Evolutionary conservation across 768 basidiomycete genomes (phyloP).

Genomic region (Gloeopeniophorella convolvens): DNA sequence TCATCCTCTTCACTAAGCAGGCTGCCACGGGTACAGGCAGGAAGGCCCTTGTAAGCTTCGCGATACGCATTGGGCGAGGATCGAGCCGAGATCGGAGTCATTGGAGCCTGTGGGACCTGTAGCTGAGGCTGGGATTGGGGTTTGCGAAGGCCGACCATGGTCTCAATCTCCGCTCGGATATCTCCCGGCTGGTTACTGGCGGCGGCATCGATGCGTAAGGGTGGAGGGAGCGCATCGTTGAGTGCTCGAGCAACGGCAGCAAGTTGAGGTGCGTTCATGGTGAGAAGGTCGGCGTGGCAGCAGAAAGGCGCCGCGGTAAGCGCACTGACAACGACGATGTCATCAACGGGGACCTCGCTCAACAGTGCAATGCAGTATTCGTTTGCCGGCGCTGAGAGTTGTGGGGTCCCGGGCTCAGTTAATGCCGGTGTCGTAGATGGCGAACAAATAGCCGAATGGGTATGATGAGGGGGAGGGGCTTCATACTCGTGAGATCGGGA

Average conservation of each 20-base stretch:
- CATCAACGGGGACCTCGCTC: constrained; percentile 45
- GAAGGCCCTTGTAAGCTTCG: too few relatives aligned
- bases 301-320: constrained; percentile 57
- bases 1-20: neutral
- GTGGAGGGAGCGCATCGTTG: constrained; percentile 50
- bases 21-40: neutral
- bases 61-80: neutral
- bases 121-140: constrained; percentile 22
- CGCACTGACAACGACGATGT: constrained; percentile 58
- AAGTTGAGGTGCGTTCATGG: constrained; percentile 52
- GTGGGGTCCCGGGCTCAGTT: constrained; percentile 19
- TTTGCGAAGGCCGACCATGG: constrained; percentile 48
- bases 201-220: constrained; percentile 41
- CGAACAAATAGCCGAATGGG: constrained; percentile 17
- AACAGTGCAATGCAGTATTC: constrained; percentile 47
- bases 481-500: too few relatives aligned
- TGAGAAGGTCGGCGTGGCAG: constrained; percentile 66
- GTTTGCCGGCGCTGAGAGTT: neutral
- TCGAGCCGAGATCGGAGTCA: neutral
- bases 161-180: constrained; percentile 52
- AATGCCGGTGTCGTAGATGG: constrained; percentile 5
- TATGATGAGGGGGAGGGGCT: too few relatives aligned
- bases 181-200: constrained; percentile 34
- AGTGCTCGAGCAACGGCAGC: constrained; percentile 45
- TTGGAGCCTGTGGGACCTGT: neutral